Evolutionary conservation across 768 basidiomycete species (phyloP).

Genomic region (Piloderma croceum): DNA sequence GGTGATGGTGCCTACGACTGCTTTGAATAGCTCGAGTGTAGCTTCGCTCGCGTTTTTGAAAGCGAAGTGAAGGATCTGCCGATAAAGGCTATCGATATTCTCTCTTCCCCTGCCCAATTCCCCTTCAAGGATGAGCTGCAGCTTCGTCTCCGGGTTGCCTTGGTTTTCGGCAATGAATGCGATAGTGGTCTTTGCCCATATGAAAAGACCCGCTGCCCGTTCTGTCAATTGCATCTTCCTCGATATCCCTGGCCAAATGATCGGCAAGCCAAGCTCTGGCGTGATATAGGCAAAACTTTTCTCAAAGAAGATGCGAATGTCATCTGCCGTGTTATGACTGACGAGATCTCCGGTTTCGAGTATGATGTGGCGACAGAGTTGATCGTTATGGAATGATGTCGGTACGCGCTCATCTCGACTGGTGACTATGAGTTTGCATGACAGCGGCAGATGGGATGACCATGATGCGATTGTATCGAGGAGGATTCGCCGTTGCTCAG

Average conservation of each 20-base stretch:
- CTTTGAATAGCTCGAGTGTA: no score
- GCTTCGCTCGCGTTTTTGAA: no score
- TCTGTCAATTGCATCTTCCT: constrained; percentile 16
- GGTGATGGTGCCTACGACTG: no score
- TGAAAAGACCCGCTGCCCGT: constrained; percentile 26
- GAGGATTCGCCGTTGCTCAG: constrained; percentile 15
- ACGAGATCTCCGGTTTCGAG: constrained; percentile 15
- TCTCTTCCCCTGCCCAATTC: no score
- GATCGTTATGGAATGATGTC: constrained; percentile 4
- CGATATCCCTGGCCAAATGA: constrained; percentile 14
- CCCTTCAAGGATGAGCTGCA: no score
- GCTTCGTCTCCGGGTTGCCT: no score
- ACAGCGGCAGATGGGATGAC: constrained; percentile 12
- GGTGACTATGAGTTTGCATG: constrained; percentile 24
- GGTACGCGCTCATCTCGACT: constrained; percentile 17
- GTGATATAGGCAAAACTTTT: constrained; percentile 12
- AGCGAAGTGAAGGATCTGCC: no score
- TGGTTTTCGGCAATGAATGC: no score
- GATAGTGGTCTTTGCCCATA: constrained; percentile 22
- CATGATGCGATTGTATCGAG: constrained; percentile 18
- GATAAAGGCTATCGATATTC: no score
- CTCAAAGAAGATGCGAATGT: constrained; percentile 21
- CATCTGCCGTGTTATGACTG: constrained; percentile 12
- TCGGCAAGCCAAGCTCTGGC: constrained; percentile 7
- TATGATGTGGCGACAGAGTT: constrained; percentile 12